phyloP scores from a whole-genome alignment of 306 rosid species.

The Delonix regia region DNA sequence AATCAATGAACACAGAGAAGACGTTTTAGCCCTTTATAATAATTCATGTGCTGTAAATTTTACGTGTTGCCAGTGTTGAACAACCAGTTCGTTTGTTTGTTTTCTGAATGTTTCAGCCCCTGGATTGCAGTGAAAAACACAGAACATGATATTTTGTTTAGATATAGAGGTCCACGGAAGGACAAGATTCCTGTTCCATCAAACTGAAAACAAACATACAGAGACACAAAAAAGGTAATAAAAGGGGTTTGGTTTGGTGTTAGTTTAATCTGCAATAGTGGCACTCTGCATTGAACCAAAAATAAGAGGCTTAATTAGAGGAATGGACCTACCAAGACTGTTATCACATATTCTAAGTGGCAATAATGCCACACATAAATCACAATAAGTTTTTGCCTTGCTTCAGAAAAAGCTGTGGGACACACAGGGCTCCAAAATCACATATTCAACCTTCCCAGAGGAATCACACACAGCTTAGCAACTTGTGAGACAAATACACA shows the following conservation, averaged over 20 bases:
- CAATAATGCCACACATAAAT: conserved; percentile 47
- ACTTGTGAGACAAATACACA: conserved; percentile 43
- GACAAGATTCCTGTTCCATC: neutral
- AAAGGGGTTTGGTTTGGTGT: conserved; percentile 15
- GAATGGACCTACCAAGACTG: conserved; percentile 52
- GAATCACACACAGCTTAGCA: conserved; percentile 49
- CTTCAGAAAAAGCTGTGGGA: conserved; percentile 38
- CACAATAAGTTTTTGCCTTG: conserved; percentile 26
- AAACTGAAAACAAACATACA: neutral
- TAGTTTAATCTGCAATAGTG: conserved; percentile 35
- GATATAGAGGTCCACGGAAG: neutral
- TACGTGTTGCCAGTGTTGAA: neutral
- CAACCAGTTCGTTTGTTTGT: conserved; percentile 2
- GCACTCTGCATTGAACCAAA: conserved; percentile 51
- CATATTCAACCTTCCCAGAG: conserved; percentile 30
- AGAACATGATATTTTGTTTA: neutral
- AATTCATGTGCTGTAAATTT: too few species aligned
- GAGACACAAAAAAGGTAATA: neutral
- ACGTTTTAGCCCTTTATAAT: neutral
- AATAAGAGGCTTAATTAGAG: conserved; percentile 44
- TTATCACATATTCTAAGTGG: conserved; percentile 43
- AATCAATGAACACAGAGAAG: neutral
- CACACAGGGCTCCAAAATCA: conserved; percentile 19
- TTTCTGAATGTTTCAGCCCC: neutral
- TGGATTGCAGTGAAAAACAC: neutral